Evolutionary conservation across 2,329 filamentous ascomycete species (phyloP).

Genomic region (Lomentospora prolificans): DNA sequence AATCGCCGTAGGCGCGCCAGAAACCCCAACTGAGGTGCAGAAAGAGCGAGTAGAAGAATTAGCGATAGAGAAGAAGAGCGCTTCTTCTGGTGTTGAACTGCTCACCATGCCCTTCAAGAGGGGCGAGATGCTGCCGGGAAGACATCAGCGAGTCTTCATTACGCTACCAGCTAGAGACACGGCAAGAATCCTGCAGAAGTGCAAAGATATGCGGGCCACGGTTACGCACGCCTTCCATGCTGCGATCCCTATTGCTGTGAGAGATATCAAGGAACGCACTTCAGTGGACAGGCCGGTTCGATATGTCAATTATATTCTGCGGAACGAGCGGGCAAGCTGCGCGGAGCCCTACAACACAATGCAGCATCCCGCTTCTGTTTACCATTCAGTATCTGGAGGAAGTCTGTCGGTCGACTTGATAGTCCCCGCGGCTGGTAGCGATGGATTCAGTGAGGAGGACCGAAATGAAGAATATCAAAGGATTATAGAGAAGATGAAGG

Average conservation of each 20-base stretch:
- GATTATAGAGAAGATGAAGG: constrained; percentile 16
- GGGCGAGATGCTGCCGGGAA: constrained; percentile 12
- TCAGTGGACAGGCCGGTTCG: constrained; percentile 8
- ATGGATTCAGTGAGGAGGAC: neutral
- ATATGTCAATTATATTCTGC: constrained; percentile 22
- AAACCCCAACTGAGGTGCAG: constrained; percentile 10
- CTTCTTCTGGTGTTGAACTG: neutral
- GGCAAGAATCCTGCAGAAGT: constrained; percentile 11
- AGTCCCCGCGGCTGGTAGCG: constrained; percentile 5
- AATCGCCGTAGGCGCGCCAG: constrained; percentile 16
- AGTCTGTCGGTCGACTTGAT: constrained; percentile 19
- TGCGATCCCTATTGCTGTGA: constrained; percentile 18
- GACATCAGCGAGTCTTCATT: constrained; percentile 18
- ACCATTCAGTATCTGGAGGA: constrained; percentile 21
- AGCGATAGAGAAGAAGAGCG: constrained; percentile 6
- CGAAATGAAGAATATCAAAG: constrained; percentile 15
- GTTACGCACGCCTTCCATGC: constrained; percentile 24
- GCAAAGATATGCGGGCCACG: constrained; percentile 15
- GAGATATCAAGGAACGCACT: constrained; percentile 16
- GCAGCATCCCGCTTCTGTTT: constrained; percentile 18
- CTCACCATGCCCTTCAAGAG: constrained; percentile 15
- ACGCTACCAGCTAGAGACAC: constrained; percentile 14
- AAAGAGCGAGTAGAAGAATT: constrained; percentile 11
- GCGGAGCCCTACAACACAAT: constrained; percentile 14
- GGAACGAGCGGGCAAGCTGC: constrained; percentile 21